Percentiles rank a stretch among this genome's conserved stretches.
These are phyloP conservation scores for Albugo candida DNA, from an alignment of 352 stramenopile species.

Conservation along the genomic window DNA sequence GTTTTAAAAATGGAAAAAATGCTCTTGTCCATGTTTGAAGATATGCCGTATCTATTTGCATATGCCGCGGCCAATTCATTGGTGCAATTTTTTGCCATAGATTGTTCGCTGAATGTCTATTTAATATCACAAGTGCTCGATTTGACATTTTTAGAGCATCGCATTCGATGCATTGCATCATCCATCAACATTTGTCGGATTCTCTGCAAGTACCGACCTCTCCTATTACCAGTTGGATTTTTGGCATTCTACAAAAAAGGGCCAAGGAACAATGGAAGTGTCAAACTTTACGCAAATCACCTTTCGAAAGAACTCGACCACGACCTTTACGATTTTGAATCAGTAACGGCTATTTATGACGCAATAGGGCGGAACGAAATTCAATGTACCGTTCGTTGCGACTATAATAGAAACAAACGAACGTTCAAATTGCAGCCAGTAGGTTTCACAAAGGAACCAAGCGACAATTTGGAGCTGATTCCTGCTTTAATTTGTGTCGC, in stretches of 20 bases:
- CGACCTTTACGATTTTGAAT: too few species aligned
- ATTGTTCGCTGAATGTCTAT: not conserved
- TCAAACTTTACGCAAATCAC: too few species aligned
- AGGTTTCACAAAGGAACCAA: too few species aligned
- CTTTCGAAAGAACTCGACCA: too few species aligned
- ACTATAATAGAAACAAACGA: too few species aligned
- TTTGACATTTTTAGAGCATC: not conserved
- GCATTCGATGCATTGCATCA: not conserved
- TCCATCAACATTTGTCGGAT: constrained; percentile 1
- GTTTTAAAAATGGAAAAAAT: too few species aligned
- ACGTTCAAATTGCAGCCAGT: too few species aligned
- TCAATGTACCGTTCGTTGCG: too few species aligned
- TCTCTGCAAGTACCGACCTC: not conserved
- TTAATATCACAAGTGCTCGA: not conserved
- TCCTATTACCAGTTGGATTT: not conserved
- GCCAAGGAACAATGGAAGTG: not conserved
- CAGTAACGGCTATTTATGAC: too few species aligned
- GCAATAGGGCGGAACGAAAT: too few species aligned
- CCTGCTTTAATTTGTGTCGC: too few species aligned
- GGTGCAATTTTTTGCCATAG: not conserved
- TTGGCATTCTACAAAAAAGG: not conserved
- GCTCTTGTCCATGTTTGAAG: not conserved
- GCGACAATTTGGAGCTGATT: too few species aligned
- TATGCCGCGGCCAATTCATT: not conserved
- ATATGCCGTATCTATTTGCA: not conserved